Evolutionary conservation across 1,284 basidiomycete species (phyloP).

Genomic region (Chondrostereum purpureum): DNA sequence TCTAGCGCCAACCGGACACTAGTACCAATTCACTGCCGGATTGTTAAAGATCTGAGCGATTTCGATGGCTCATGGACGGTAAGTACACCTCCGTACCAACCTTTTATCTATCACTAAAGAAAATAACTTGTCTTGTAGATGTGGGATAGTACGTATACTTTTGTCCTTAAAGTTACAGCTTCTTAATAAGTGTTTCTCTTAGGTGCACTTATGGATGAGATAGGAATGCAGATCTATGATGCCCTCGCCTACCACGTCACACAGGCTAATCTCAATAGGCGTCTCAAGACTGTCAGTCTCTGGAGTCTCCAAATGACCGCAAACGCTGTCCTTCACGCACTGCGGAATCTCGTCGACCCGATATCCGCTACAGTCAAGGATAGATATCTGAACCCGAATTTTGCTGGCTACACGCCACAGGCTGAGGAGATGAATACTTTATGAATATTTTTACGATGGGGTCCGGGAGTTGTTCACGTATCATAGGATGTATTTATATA

Average conservation of each 20-base stretch:
- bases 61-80: constrained; percentile 91
- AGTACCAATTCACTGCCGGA: constrained; percentile 84
- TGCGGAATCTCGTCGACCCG: constrained; percentile 38
- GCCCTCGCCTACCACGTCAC: constrained; percentile 90
- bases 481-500: too few relatives aligned
- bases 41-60: constrained; percentile 72
- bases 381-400: constrained; percentile 26
- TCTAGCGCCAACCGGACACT: constrained; percentile 82
- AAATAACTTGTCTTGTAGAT: constrained; percentile 40
- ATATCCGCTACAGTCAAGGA: constrained; percentile 36
- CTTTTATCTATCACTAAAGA: constrained; percentile 8
- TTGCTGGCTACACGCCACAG: constrained; percentile 14
- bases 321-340: constrained; percentile 36
- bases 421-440: too few relatives aligned
- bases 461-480: too few relatives aligned
- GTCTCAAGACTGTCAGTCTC: constrained; percentile 80
- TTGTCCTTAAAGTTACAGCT: not conserved
- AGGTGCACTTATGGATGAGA: constrained; percentile 72
- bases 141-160: constrained; percentile 78
- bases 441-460: too few relatives aligned
- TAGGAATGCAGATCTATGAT: constrained; percentile 61
- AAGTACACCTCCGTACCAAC: constrained; percentile 29
- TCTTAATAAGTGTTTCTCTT: too few relatives aligned
- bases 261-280: constrained; percentile 79
- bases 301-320: constrained; percentile 59